Conservation (phyloP, 176 grass and related monocot genomes). For the Triticum dicoccoides region DNA sequence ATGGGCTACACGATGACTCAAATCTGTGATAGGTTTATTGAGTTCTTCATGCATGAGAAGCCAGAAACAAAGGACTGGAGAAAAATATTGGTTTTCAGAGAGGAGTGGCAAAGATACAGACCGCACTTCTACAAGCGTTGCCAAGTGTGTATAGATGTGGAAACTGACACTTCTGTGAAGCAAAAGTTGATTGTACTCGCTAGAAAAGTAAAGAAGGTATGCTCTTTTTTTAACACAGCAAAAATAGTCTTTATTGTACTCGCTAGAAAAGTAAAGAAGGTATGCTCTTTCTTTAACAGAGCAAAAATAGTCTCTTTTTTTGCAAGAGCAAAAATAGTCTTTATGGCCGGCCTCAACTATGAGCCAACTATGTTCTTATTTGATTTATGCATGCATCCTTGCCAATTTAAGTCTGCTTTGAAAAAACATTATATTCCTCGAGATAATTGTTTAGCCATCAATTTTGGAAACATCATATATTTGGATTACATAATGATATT, state of each 20-base stretch:
- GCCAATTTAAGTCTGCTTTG: background rate
- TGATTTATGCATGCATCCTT: constrained; percentile 21
- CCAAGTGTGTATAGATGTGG: constrained; percentile 42
- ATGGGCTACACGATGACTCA: constrained; percentile 86
- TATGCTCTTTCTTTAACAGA: background rate
- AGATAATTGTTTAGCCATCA: background rate
- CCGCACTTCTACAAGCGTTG: constrained; percentile 59
- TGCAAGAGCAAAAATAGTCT: background rate
- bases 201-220: constrained; percentile 90
- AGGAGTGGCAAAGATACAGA: constrained; percentile 83
- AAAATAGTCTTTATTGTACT: background rate
- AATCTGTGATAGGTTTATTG: constrained; percentile 86
- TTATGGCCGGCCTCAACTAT: background rate
- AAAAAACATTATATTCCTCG: background rate
- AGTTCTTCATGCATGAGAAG: constrained; percentile 77
- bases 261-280: too few relatives aligned
- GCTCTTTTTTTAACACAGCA: background rate
- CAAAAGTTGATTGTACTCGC: constrained; percentile 77
- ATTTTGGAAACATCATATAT: background rate
- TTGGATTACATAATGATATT: background rate
- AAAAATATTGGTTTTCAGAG: constrained; percentile 84
- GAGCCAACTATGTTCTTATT: constrained; percentile 41
- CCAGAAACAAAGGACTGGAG: constrained; percentile 93
- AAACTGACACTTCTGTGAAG: constrained; percentile 54
- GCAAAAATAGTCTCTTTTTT: background rate